Percentiles rank a stretch among this genome's conserved stretches.
Conservation (phyloP, 2,329 filamentous ascomycete species). For the Catunica adiposa region DNA sequence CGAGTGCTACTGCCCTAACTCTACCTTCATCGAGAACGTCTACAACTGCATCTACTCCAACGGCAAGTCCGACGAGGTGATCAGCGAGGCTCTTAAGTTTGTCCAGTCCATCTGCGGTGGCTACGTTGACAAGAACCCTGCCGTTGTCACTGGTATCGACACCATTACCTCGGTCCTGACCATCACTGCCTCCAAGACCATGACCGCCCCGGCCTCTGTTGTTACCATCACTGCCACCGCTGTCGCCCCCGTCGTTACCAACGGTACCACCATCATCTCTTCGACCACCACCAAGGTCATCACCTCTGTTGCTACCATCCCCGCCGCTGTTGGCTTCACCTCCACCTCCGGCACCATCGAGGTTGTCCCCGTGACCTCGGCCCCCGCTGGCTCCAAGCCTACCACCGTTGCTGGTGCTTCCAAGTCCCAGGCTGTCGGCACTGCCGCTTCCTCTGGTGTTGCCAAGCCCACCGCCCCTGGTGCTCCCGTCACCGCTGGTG, state of each 20-base stretch:
- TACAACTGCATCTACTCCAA: constrained; percentile 69
- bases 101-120: constrained; percentile 82
- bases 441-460: constrained; percentile 8
- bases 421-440: constrained; percentile 18
- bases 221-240: constrained; percentile 32
- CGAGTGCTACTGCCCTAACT: constrained; percentile 72
- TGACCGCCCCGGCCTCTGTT: constrained; percentile 29
- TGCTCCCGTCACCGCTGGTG: constrained; percentile 13
- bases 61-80: constrained; percentile 47
- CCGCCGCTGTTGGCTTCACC: constrained; percentile 33
- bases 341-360: constrained; percentile 15
- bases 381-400: constrained; percentile 6
- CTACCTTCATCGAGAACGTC: constrained; percentile 60
- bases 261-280: constrained; percentile 27
- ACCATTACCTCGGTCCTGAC: constrained; percentile 45
- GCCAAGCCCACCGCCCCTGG: constrained; percentile 7
- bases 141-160: constrained; percentile 60
- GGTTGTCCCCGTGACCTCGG: constrained; percentile 15
- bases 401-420: not conserved
- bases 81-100: constrained; percentile 59
- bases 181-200: constrained; percentile 29
- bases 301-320: constrained; percentile 35
- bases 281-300: constrained; percentile 32
- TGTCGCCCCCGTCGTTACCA: constrained; percentile 6
- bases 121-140: constrained; percentile 63